phyloP scores from a whole-genome alignment of 495 filamentous ascomycete genomes.

The Xylaria grammica region DNA sequence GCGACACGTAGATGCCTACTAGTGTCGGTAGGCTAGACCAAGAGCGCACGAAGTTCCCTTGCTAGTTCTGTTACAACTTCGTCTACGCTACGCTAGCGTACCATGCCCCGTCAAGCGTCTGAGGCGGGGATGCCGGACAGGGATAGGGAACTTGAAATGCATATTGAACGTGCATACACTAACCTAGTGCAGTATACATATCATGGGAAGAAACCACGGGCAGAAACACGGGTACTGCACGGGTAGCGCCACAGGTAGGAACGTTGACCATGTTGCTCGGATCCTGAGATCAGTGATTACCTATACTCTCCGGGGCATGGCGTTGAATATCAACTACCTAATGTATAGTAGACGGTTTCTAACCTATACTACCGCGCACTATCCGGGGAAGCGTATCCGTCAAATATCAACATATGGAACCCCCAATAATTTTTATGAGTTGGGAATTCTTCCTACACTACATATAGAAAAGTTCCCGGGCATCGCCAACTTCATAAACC shows the following conservation, averaged over 20 bases:
- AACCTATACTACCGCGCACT: not conserved
- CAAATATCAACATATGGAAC: conserved; percentile 4
- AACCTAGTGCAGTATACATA: too few relatives aligned
- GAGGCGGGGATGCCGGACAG: not conserved
- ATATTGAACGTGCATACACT: too few relatives aligned
- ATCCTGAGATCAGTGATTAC: conserved; percentile 3
- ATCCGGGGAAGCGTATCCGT: conserved; percentile 13
- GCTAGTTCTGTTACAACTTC: not conserved
- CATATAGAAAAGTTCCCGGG: not conserved
- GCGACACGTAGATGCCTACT: not conserved
- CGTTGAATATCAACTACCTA: not conserved
- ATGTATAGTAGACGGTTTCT: not conserved
- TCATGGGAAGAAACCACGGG: not conserved
- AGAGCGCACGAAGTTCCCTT: not conserved
- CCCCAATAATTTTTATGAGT: conserved; percentile 2
- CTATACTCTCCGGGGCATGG: not conserved
- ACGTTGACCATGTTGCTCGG: not conserved
- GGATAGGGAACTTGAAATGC: not conserved
- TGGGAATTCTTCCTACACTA: not conserved
- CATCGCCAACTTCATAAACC: not conserved
- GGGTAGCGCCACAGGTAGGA: too few relatives aligned
- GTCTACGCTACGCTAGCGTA: not conserved
- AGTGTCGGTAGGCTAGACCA: not conserved
- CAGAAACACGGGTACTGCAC: too few relatives aligned
- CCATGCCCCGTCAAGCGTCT: not conserved